phyloP scores from a whole-genome alignment of 2,329 filamentous ascomycete species.

The Sporothrix mexicana region DNA sequence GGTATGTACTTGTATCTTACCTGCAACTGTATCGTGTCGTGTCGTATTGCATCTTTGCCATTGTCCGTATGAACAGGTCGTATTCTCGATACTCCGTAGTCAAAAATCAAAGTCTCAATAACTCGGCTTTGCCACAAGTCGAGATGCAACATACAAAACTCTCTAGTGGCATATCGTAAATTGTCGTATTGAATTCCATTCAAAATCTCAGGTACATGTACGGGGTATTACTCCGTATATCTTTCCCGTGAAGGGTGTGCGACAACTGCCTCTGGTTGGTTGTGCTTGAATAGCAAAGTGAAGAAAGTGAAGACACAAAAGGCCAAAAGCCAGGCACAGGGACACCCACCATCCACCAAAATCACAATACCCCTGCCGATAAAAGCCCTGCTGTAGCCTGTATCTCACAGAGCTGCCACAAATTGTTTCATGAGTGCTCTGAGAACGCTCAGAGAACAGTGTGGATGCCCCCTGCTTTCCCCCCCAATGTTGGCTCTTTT shows the following conservation, averaged over 20 bases:
- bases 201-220: not conserved
- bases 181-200: slow-evolving; percentile 13
- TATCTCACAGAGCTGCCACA: slow-evolving; percentile 9
- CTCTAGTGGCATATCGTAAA: slow-evolving; percentile 6
- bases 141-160: not conserved
- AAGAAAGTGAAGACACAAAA: not conserved
- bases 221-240: not conserved
- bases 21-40: not conserved
- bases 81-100: not conserved
- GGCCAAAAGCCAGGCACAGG: slow-evolving; percentile 3
- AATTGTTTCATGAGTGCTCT: not conserved
- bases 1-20: not conserved
- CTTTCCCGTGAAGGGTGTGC: not conserved
- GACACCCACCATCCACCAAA: not conserved
- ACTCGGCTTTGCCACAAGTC: slow-evolving; percentile 5
- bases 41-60: not conserved
- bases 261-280: not conserved
- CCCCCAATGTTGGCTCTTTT: not conserved
- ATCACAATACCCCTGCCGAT: slow-evolving; percentile 20
- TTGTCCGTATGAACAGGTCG: not conserved
- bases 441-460: not conserved
- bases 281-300: not conserved
- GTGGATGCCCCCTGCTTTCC: not conserved
- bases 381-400: slow-evolving; percentile 9
- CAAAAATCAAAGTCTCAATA: slow-evolving; percentile 9